phyloP scores from a whole-genome alignment of 2,329 filamentous ascomycete species.

The Colletotrichum sp. region DNA sequence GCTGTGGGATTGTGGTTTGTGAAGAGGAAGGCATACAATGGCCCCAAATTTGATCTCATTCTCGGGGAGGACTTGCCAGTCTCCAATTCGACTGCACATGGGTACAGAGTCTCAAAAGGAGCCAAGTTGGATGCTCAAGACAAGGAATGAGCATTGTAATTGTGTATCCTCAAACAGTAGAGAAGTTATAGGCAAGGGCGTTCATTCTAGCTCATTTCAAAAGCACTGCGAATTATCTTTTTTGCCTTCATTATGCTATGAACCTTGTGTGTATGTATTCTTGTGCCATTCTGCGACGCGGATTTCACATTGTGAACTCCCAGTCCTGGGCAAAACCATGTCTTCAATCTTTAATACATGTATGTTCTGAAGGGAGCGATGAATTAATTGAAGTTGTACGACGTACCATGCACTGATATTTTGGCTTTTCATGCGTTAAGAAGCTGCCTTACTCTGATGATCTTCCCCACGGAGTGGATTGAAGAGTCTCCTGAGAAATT shows the following conservation, averaged over 20 bases:
- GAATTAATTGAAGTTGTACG: not conserved
- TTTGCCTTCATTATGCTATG: not conserved
- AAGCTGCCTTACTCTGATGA: too few species aligned
- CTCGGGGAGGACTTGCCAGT: not conserved
- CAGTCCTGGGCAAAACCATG: not conserved
- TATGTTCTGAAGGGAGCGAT: not conserved
- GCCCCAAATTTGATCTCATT: constrained; percentile 4
- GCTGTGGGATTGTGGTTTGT: not conserved
- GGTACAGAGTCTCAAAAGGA: not conserved
- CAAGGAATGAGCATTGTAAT: not conserved
- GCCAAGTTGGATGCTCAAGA: not conserved
- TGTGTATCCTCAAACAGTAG: not conserved
- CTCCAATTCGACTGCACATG: not conserved
- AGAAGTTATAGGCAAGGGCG: not conserved
- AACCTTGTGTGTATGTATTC: not conserved
- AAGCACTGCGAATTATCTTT: not conserved
- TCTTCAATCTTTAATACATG: too few species aligned
- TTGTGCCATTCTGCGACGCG: not conserved
- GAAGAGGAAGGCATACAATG: not conserved
- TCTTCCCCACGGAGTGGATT: not conserved
- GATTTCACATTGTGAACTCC: not conserved
- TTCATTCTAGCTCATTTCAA: not conserved
- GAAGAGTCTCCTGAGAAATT: fast-evolving
- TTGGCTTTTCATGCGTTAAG: not conserved
- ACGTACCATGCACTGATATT: not conserved